phyloP scores from a whole-genome alignment of 805 yeast species.

The Groenewaldozyma salmanticensis region DNA sequence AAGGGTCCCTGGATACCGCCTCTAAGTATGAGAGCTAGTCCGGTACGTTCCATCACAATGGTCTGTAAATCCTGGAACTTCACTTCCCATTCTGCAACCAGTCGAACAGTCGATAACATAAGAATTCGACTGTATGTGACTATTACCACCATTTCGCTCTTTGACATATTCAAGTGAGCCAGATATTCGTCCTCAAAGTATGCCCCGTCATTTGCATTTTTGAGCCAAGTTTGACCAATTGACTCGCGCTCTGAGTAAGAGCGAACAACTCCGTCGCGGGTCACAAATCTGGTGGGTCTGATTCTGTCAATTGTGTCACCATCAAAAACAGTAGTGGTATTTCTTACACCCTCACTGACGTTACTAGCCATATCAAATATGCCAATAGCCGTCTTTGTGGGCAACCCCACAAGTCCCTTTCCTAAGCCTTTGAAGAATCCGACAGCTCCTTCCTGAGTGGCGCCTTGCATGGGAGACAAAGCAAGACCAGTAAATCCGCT shows the following conservation, averaged over 20 bases:
- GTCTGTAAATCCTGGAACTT: slow-evolving; percentile 54
- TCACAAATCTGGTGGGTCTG: slow-evolving; percentile 70
- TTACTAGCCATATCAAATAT: slow-evolving; percentile 85
- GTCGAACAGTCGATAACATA: slow-evolving; percentile 50
- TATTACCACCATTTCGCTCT: slow-evolving; percentile 66
- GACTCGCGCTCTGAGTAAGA: slow-evolving; percentile 76
- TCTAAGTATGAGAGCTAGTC: slow-evolving; percentile 58
- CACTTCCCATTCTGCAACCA: slow-evolving; percentile 65
- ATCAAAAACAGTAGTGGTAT: slow-evolving; percentile 85
- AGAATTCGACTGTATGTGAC: slow-evolving; percentile 65
- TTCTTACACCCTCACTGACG: slow-evolving; percentile 87
- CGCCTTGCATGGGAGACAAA: slow-evolving; percentile 83
- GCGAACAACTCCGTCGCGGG: slow-evolving; percentile 60
- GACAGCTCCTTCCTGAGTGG: slow-evolving; percentile 74
- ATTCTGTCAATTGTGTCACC: slow-evolving; percentile 66
- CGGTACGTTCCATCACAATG: slow-evolving; percentile 69
- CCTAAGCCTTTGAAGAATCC: slow-evolving; percentile 95
- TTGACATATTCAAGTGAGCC: slow-evolving; percentile 77
- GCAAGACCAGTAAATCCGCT: slow-evolving; percentile 91
- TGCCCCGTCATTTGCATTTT: slow-evolving; percentile 71
- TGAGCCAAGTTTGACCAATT: slow-evolving; percentile 90
- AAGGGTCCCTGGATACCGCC: slow-evolving; percentile 55
- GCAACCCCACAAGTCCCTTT: slow-evolving; percentile 87
- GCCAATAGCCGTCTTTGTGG: slow-evolving; percentile 96
- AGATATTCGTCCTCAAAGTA: slow-evolving; percentile 64